phyloP scores from a whole-genome alignment of 306 rosid species.

The Begonia loranthoides region DNA sequence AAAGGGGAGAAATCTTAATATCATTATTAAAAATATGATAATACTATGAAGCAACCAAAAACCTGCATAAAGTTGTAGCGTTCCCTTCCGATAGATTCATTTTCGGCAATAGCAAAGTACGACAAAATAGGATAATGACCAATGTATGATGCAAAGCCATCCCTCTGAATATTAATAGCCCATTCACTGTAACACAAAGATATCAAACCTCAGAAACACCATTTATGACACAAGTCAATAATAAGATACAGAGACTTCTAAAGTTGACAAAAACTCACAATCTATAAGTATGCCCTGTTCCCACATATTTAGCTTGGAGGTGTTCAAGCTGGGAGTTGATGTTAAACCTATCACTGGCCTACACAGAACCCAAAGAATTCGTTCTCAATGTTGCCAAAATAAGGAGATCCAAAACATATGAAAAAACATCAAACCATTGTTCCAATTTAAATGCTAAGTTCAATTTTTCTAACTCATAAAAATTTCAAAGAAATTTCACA shows the following conservation, averaged over 20 bases:
- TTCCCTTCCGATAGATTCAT: conserved; percentile 89
- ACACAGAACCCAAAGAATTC: conserved; percentile 3
- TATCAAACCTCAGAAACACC: background rate
- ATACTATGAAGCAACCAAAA: background rate
- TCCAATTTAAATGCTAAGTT: no score
- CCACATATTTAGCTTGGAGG: conserved; percentile 94
- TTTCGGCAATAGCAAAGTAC: conserved; percentile 77
- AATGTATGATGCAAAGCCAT: conserved; percentile 86
- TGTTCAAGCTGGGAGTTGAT: conserved; percentile 94
- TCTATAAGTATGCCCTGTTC: conserved; percentile 96
- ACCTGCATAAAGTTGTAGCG: conserved; percentile 94
- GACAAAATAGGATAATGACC: conserved; percentile 76
- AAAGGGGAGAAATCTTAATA: background rate
- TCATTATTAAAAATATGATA: background rate
- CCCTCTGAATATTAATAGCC: conserved; percentile 96
- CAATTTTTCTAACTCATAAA: no score
- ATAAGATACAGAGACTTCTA: background rate
- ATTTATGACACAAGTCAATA: background rate
- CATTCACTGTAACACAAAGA: conserved; percentile 53
- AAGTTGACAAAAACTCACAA: conserved; percentile 29
- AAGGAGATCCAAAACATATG: no score
- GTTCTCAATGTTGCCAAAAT: no score
- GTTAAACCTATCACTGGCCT: conserved; percentile 96
- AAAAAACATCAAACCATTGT: no score
- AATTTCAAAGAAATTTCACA: no score